Base-by-base conservation (phyloP, 352 stramenopile species). In the Hyaloperonospora brassicae region DNA sequence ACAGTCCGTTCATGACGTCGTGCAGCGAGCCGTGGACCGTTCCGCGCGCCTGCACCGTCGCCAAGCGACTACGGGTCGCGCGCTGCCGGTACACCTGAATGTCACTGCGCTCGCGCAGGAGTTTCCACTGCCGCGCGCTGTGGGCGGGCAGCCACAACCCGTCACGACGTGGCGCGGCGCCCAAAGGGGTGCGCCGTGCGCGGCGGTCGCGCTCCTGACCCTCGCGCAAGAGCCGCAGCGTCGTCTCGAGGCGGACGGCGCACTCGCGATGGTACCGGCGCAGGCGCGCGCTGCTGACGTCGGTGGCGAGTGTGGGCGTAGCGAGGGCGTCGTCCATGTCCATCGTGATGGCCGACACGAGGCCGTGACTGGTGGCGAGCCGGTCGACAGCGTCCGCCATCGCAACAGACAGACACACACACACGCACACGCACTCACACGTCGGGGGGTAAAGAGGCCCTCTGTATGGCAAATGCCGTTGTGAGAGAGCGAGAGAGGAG, bases 1-100 rank as follows among this genome's bases (percentile, higher is more conserved):
- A 90, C 22, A 90, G 55, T 0, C 79, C 79, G 55, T 87, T 86
- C 77, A 88, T 84, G 58, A 88, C 68, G 60, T 90, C 79, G 14
- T 50, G 64, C 4, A 90, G 63, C 27, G 77, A 68, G 25, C 77
- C 79, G 42, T 84, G 77, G 10, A 90, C 50, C 8, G 79, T 76
- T 9, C 79, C 79, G 42, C 69, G 59, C 13, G 79, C 79, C 59
- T 88, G 66, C 38, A 90, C 73, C 2, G 69, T 72, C 35, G 52
- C 72, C 36, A 65, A 77, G 42, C 62, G 76, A 17, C 17, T 45
- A 72, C 50, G 24, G 72, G 72, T 11, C 73, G 70, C 21, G 4
- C 27, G 27, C 8, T 34, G 55, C 63, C 77, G 70, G 46, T 79
- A 87, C 2, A 88, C 79, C 21, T 73, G 59, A 44, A 90, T 75